Evolutionary conservation across 768 basidiomycete species (phyloP), one percentile per base, ranked within the genome.

Genomic region (Candolleomyces eurysporus): DNA sequence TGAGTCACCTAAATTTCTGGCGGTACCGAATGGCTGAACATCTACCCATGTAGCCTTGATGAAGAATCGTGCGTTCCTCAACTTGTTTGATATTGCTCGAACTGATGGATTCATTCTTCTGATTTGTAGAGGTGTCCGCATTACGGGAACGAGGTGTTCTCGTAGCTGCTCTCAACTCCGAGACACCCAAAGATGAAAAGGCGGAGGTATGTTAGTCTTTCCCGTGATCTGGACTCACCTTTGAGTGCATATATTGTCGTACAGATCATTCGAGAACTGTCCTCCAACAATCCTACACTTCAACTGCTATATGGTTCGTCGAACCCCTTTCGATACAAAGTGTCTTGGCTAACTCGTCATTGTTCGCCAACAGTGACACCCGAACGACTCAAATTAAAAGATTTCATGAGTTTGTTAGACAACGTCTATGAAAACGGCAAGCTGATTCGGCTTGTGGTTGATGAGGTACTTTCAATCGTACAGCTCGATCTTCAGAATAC

Each of bases 401-500:
- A 88, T 10, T 84, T 92, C 58, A 71, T 79, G 59, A 71, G 71
- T 36, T 70, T 86, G 0, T 74, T 95, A 30, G 71, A 76, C 7
- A 71, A 68, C 2, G 68, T 88, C 16, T 78, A 91, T 62, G 68
- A 76, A n/a, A 78, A 85, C 16, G 76, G 79, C 8, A 79, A 84
- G 58, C 75, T 94, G 4, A 90, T 87, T 62, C 79, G 92, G 7
- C 76, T 95, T 5, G 90, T 94, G 13, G 81, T 94, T 3, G 92
- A 94, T 59, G 92, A 94, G 82, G 90, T 89, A 61, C 52, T 72
- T 67, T 22, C 58, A 5, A 31, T 57, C 64, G 3, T 40, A 6
- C 46, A 43, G 10, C 43, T n/a, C 19, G 13, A 11, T 55, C 26
- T 13, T 42, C 52, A n/a, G 55, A 58, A 21, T 19, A 10, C 56